These are phyloP conservation scores for Alternaria viburni DNA, from an alignment of 2,329 filamentous ascomycete species.

Conservation along the genomic window DNA sequence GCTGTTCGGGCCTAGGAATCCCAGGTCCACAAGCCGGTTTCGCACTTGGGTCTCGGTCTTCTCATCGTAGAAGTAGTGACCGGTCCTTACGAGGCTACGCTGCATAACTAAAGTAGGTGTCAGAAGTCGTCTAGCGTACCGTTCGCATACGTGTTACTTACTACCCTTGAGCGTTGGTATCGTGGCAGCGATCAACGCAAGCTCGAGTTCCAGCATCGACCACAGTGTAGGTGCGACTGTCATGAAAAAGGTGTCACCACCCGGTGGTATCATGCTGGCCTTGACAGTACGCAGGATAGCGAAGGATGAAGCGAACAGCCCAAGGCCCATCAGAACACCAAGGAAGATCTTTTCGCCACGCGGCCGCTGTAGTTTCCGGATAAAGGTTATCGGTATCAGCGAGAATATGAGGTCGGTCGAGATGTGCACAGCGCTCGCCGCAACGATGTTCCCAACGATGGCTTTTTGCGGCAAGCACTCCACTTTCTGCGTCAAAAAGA, in stretches of 20 bases:
- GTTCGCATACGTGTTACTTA: background rate
- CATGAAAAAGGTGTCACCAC: slow-evolving; percentile 24
- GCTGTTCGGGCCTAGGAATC: slow-evolving; percentile 10
- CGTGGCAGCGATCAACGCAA: slow-evolving; percentile 36
- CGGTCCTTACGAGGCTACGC: slow-evolving; percentile 14
- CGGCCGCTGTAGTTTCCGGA: slow-evolving; percentile 27
- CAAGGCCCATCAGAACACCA: slow-evolving; percentile 29
- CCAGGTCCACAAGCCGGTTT: slow-evolving; percentile 19
- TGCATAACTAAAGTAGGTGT: slow-evolving; percentile 17
- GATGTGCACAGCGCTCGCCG: slow-evolving; percentile 26
- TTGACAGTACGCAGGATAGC: slow-evolving; percentile 30
- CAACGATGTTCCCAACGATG: slow-evolving; percentile 34
- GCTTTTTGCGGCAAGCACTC: slow-evolving; percentile 18
- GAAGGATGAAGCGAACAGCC: slow-evolving; percentile 26
- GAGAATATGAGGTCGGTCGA: slow-evolving; percentile 27
- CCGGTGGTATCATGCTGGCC: slow-evolving; percentile 22
- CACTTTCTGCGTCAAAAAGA: slow-evolving; percentile 11
- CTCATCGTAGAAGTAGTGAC: slow-evolving; percentile 27
- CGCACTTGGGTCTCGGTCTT: slow-evolving; percentile 19
- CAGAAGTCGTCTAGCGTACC: fast-evolving
- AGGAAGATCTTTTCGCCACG: slow-evolving; percentile 32
- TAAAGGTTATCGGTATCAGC: slow-evolving; percentile 29
- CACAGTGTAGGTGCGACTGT: slow-evolving; percentile 30
- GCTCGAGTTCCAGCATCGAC: slow-evolving; percentile 33
- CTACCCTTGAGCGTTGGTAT: slow-evolving; percentile 32